Base-by-base conservation (phyloP, 2,329 filamentous ascomycete species). In the Penicillium psychrosexuale region DNA sequence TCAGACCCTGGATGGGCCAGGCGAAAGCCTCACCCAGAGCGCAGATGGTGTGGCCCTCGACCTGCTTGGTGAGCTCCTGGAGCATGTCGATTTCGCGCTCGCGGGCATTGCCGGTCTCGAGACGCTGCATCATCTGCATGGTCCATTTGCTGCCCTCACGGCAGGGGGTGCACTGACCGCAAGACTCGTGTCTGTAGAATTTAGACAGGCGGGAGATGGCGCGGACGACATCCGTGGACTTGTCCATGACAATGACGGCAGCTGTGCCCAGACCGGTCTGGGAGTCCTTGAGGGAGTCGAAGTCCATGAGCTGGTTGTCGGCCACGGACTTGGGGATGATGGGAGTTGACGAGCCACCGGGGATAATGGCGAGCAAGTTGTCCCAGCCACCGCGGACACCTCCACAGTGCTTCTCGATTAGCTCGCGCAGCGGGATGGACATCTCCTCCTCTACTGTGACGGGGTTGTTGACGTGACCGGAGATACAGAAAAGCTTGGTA, bases 131-230 rank as follows among this genome's bases (percentile, higher is more conserved):
- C 76, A 99, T 97, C 82, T 99, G 92, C 77, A 96, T 89, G 11
- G 93, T 97, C 94, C 94, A 99, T 81, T 96, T 97, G 81, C 89
- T 95, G 63, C 94, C 94, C 80, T 99, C 94, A 73, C 94, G 89
- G 84, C 94, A 99, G n/a, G 94, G 94, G 55, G 94, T 99, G 82
- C 94, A 99, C 80, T 99, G 94, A 57, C 94, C 94, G 76, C 94
- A 99, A 64, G 87, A 92, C 82, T 99, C 94, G 80, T 99, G 94
- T 77, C 92, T 89, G 82, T 99, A 99, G 82, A 99, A 99, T 75
- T 93, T 90, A 69, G 89, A 90, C 66, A 99, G 85, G 67, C 94
- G 88, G 61, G 90, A 87, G 72, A 99, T 97, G 71, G 91, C 90
- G 62, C 93, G 89, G 64, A 99, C 91, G 49, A 99, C 89, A 74